A percentile compares a stretch with the other conserved stretches of the same genome.
Conservation (phyloP, 257 asterid species). For the Salvia hispanica region DNA sequence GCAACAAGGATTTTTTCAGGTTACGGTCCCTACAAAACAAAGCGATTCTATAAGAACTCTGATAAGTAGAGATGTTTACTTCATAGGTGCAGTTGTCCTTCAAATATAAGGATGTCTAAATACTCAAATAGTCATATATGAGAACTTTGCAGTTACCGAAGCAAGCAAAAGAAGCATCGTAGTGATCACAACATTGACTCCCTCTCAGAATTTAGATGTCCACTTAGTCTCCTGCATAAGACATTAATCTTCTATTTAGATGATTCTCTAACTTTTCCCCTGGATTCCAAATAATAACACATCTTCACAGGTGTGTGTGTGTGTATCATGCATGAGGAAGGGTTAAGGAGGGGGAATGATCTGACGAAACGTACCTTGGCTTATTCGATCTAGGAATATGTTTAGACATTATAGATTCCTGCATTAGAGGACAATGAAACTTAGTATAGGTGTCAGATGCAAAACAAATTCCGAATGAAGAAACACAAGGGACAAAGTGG, state of each 20-base stretch:
- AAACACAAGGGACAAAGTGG: neutral
- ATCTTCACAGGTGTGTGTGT: neutral
- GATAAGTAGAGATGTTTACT: neutral
- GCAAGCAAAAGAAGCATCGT: conserved; percentile 23
- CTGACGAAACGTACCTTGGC: conserved; percentile 60
- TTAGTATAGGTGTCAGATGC: conserved; percentile 13
- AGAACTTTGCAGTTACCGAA: neutral
- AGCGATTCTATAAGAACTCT: neutral
- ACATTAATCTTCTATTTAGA: neutral
- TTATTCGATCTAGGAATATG: conserved; percentile 58
- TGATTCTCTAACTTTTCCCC: neutral
- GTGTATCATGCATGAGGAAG: conserved; percentile 4
- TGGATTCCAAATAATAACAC: neutral
- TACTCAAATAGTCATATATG: neutral
- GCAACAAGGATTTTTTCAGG: conserved; percentile 10
- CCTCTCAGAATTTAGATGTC: conserved; percentile 55
- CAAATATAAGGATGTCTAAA: neutral
- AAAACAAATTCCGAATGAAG: neutral
- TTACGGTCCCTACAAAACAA: conserved; percentile 22
- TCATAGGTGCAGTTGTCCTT: neutral
- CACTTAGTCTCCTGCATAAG: conserved; percentile 70
- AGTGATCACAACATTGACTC: conserved; percentile 47
- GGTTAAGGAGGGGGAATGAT: conserved; percentile 7
- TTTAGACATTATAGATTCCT: conserved; percentile 83
- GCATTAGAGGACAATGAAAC: conserved; percentile 34